Evolutionary conservation across 116 monocot genomes (phyloP), one percentile per base, ranked within the genome.

Genomic region (Trichopus zeylanicus): DNA sequence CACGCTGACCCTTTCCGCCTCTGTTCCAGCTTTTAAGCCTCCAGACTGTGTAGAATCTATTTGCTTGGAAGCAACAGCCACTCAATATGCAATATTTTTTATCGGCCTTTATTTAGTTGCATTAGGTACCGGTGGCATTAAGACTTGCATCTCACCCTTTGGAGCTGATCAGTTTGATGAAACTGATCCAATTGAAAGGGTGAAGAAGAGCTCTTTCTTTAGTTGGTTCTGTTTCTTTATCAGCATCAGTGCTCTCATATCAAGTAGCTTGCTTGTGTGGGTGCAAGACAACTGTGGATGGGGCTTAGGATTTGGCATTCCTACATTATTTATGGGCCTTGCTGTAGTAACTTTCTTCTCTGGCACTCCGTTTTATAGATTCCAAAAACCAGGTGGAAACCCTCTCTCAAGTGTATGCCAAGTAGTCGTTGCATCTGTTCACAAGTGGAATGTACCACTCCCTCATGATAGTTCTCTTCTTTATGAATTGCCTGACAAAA

Each of bases 141-240:
- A 73, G 30, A 69, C 78, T 8, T 79, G 73, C 53, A 69, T 79
- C 23, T 73, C 73, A 65, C 70, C 78, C 20, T 73, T 79, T 55
- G 73, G 78, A 39, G 73, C 78, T 9, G 73, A 79, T 57, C 73
- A 79, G 35, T 78, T 78, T 56, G 78, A 78, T 68, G 78, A 78
- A 27, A 72, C 69, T 12, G 78, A 79, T 65, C 49, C 64, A 15
- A 20, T 10, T 28, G 78, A 78, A 38, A 78, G 72, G 60, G 30
- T 64, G 33, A 78, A 64, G 62, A 79, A 79, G 46, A 73, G 73
- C 11, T 73, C 73, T 56, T 79, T 79, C 34, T 79, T 79, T 27
- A 79, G 69, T 65, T 79, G 78, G 78, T 79, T 73, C 38, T 79
- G 69, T 66, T 69, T 79, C 65, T 79, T 61, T 20, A 69, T 73